Base-by-base conservation (phyloP, 495 filamentous ascomycete species). In the Neurospora sp. region DNA sequence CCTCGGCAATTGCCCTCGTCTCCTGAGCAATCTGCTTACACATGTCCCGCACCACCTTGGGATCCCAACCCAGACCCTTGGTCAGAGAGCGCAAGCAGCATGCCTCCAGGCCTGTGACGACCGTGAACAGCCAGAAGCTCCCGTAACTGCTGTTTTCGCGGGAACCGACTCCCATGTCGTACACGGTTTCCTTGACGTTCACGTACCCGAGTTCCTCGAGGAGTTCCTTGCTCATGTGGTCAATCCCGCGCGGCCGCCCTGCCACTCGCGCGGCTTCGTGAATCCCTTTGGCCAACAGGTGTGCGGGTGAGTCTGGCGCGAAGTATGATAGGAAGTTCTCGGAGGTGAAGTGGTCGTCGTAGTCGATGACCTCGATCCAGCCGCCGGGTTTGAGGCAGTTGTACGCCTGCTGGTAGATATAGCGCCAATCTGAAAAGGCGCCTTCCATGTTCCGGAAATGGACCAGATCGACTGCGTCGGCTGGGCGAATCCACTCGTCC, bases 31-130 rank as follows among this genome's bases (percentile, higher is more conserved):
- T 85, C 76, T 83, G 81, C 20, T 85, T 83, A 80, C 89, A 91
- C 20, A 89, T 82, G 18, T 85, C 80, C 39, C 83, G 84, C 69
- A 90, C 88, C 39, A 86, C 83, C 0, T 86, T 83, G 11, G 83
- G 74, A 16, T 84, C 83, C 89, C 88, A 92, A 5, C 84, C 84
- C 68, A 87, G 83, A 31, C 85, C 81, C 69, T 82, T 84, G 1
- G 91, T 93, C 38, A 94, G 76, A 27, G 86, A 82, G 22, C 92
- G 84, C 73, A 94, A 73, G 41, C 84, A 84, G 20, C 81, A 75
- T 1, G 91, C 85, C 78, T 94, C 92, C 61, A 93, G 76, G 2
- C 88, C 89, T 76, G 91, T 90, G 41, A 94, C 79, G 69, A 88
- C 77, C 0, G 85, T 81, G 37, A 93, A 86, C 18, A 94, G 83